phyloP scores from a whole-genome alignment of 257 asterid genomes.

The Cinchona pubescens region DNA sequence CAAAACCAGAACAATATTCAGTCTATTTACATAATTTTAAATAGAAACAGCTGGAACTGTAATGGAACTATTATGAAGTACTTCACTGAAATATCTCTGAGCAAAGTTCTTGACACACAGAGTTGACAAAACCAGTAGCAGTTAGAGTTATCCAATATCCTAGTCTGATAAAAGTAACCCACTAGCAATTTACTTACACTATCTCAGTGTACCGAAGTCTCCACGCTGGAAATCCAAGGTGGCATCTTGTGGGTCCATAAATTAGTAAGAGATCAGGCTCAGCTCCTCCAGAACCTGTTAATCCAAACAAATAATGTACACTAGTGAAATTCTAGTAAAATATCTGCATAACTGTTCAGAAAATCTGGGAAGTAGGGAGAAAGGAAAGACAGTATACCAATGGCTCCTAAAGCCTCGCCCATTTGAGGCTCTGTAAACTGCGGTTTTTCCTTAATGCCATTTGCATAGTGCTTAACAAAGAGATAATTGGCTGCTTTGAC shows the following conservation, averaged over 20 bases:
- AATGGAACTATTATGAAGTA: neutral
- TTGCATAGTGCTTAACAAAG: slow-evolving; percentile 50
- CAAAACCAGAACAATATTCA: neutral
- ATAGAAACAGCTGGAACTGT: neutral
- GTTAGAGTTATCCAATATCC: no score
- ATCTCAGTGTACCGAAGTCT: slow-evolving; percentile 93
- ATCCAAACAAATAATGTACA: slow-evolving; percentile 15
- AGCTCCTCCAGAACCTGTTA: slow-evolving; percentile 57
- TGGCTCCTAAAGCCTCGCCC: slow-evolving; percentile 59
- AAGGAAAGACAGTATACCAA: slow-evolving; percentile 46
- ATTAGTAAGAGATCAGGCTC: slow-evolving; percentile 85
- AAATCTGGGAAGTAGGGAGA: slow-evolving; percentile 3
- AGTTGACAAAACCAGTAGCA: slow-evolving; percentile 3
- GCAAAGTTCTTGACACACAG: neutral
- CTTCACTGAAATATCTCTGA: neutral
- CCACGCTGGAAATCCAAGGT: slow-evolving; percentile 95
- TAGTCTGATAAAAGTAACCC: neutral
- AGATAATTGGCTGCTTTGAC: slow-evolving; percentile 75
- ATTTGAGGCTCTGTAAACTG: slow-evolving; percentile 68
- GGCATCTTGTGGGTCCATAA: slow-evolving; percentile 90
- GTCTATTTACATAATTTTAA: neutral
- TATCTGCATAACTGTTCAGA: neutral
- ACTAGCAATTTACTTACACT: slow-evolving; percentile 50
- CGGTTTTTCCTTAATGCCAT: slow-evolving; percentile 34
- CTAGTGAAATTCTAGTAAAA: slow-evolving; percentile 1